Evolutionary conservation across 257 asterid genomes (phyloP), one percentile per base, ranked within the genome.

Genomic region (Phtheirospermum japonicum): DNA sequence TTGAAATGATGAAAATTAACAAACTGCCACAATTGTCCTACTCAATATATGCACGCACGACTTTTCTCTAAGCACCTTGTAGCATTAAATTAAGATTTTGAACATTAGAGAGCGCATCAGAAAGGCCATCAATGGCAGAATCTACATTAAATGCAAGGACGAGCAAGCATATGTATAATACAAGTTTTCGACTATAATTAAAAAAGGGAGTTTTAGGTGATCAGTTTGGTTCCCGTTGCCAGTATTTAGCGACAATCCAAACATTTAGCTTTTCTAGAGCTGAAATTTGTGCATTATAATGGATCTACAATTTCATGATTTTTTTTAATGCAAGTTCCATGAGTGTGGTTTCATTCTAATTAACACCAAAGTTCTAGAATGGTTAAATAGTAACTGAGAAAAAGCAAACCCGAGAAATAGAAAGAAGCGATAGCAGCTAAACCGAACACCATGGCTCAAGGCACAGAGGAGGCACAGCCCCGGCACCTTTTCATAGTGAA

Each of bases 61-160:
- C 10, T 10, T 59, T 42, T n/a, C 34, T 7, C 40, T 61, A 23
- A 61, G 11, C 16, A 61, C 55, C 55, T 45, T 43, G 65, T 43
- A 55, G 26, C 18, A 20, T 37, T n/a, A 9, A 36, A 14, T 60
- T 12, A 60, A 37, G 23, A 20, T 42, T 11, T 20, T 26, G 26
- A 36, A 40, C 28, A 45, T 26, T n/a, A 31, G 31, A 26, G 40
- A 26, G 16, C 17, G 11, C 37, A 28, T 45, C 30, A 45, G 31
- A 31, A 61, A 14, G 40, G n/a, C 36, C 42, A 55, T 37, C 49
- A 58, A 13, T 34, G 46, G 31, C 30, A 30, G 10, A 52, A 52
- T 8, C 9, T 28, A 55, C 6, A 55, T 16, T n/a, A n/a, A n/a
- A n/a, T n/a, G n/a, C 60, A 55, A 55, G 40, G 23, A 31, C 9